Conservation (phyloP, 495 filamentous ascomycete genomes). For the Mytilinidion resinicola region DNA sequence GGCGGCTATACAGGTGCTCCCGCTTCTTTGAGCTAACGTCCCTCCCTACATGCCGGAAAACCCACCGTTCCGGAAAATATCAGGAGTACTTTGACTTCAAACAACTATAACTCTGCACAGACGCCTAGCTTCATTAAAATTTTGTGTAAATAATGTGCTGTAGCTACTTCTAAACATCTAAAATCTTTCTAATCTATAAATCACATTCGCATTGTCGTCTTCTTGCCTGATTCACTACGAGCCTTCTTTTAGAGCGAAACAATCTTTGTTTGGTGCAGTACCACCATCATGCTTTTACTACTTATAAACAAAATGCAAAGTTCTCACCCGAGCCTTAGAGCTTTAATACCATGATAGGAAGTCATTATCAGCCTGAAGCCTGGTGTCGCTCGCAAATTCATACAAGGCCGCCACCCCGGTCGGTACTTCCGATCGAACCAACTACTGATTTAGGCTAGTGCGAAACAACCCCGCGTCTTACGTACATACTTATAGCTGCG, state of each 20-base stretch:
- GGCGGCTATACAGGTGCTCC: no score
- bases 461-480: neutral
- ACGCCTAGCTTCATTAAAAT: neutral
- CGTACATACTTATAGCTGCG: neutral
- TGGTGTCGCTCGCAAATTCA: neutral
- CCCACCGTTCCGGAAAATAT: slow-evolving; percentile 1
- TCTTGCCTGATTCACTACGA: neutral
- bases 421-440: neutral
- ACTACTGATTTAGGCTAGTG: neutral
- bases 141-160: neutral
- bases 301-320: neutral
- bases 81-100: slow-evolving; percentile 7
- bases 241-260: neutral
- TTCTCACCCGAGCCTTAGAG: neutral
- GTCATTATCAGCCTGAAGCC: neutral
- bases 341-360: neutral
- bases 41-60: slow-evolving; percentile 3
- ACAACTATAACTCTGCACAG: neutral
- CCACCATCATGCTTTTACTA: neutral
- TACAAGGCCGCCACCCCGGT: no score
- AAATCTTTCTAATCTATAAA: neutral
- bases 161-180: neutral
- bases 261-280: neutral
- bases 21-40: neutral
- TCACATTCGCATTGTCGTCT: neutral